Conservation (phyloP, 2,329 filamentous ascomycete species). For the Ceratocystiopsis sp. region DNA sequence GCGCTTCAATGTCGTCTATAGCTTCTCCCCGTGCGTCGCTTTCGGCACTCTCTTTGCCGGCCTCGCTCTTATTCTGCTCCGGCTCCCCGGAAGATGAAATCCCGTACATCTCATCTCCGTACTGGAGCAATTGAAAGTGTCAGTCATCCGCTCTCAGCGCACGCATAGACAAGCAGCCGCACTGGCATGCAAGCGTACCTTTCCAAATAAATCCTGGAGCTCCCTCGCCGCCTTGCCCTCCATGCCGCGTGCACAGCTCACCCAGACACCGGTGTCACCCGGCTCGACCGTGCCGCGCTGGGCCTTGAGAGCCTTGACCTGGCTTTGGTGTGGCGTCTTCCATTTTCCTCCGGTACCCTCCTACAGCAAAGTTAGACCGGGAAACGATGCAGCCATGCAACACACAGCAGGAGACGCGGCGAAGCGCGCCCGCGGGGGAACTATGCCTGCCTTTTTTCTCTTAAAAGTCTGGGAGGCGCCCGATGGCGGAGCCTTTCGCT, state of each 20-base stretch:
- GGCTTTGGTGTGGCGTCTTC: conserved; percentile 40
- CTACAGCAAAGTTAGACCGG: conserved; percentile 13
- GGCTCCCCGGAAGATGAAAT: conserved; percentile 23
- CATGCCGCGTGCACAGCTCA: conserved; percentile 56
- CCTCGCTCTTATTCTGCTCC: neutral
- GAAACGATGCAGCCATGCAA: neutral
- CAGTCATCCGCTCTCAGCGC: conserved; percentile 5
- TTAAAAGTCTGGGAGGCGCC: conserved; percentile 14
- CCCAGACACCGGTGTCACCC: conserved; percentile 61
- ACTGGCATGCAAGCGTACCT: conserved; percentile 27
- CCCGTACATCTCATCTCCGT: conserved; percentile 44
- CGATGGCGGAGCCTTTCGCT: conserved; percentile 19
- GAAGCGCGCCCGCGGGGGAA: neutral
- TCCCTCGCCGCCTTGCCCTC: conserved; percentile 54
- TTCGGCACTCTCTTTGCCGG: conserved; percentile 9
- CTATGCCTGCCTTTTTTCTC: conserved; percentile 19
- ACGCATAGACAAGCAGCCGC: neutral
- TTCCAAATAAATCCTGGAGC: conserved; percentile 46
- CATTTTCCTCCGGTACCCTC: conserved; percentile 39
- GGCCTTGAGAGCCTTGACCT: conserved; percentile 27
- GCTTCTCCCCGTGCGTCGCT: conserved; percentile 14
- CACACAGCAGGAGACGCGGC: neutral
- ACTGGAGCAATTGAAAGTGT: conserved; percentile 24
- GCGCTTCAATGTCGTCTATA: conserved; percentile 52
- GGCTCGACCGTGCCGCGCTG: conserved; percentile 37